phyloP scores from a whole-genome alignment of 495 filamentous ascomycete genomes.

The Poronia punctata region DNA sequence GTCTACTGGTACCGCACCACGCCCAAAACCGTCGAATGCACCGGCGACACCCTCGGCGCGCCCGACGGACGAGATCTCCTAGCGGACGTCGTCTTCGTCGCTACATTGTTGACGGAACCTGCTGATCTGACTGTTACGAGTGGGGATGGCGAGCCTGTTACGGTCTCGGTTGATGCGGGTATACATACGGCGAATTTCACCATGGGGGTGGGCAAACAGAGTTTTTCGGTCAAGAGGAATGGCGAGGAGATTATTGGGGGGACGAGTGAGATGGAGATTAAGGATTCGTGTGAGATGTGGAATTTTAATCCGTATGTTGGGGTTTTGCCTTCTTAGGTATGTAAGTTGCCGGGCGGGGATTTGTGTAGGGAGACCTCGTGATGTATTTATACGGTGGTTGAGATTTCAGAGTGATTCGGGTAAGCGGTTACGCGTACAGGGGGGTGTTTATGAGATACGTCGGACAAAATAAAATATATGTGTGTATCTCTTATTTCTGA shows the following conservation, averaged over 20 bases:
- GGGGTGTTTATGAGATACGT: too few species aligned
- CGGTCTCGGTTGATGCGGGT: conserved; percentile 42
- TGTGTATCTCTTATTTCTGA: too few species aligned
- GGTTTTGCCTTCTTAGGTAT: conserved; percentile 2
- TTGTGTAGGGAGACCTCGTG: too few species aligned
- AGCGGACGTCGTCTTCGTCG: conserved; percentile 47
- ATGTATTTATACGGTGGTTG: too few species aligned
- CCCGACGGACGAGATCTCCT: conserved; percentile 46
- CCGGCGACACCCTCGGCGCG: conserved; percentile 45
- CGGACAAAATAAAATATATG: too few species aligned
- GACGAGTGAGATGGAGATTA: conserved; percentile 43
- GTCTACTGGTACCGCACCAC: conserved; percentile 53
- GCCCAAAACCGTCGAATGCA: conserved; percentile 34
- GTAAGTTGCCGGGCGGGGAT: neutral
- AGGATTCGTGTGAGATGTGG: conserved; percentile 46
- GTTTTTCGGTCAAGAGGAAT: conserved; percentile 38
- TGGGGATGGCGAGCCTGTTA: conserved; percentile 37
- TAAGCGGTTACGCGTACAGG: too few species aligned
- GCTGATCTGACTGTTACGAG: conserved; percentile 42
- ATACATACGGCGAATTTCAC: conserved; percentile 32
- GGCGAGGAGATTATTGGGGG: conserved; percentile 38
- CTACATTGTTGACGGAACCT: conserved; percentile 40
- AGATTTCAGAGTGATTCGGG: too few species aligned
- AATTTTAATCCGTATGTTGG: conserved; percentile 54
- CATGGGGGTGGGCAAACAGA: conserved; percentile 49